Conservation (phyloP, 2,329 filamentous ascomycete genomes). For the Chaetomiaceae sp. region DNA sequence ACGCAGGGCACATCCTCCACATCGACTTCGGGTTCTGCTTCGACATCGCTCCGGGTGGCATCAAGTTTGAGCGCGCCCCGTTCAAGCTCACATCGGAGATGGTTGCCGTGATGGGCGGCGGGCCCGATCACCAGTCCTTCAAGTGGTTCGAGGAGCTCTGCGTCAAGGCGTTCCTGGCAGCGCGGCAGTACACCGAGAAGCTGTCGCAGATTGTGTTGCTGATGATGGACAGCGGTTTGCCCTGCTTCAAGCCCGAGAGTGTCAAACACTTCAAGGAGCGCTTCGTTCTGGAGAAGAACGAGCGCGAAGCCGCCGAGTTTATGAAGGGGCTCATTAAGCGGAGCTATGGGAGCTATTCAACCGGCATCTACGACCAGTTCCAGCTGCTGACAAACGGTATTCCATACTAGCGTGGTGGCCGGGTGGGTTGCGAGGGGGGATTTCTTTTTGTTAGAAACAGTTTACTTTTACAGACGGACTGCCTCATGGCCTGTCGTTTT, state of each 20-base stretch:
- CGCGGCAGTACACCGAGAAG: conserved; percentile 80
- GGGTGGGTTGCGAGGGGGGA: background rate
- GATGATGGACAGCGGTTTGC: conserved; percentile 94
- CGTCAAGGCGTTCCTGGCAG: conserved; percentile 89
- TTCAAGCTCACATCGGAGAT: conserved; percentile 98
- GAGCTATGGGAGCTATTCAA: conserved; percentile 87
- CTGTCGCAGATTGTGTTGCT: conserved; percentile 82
- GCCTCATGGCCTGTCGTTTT: too few relatives aligned
- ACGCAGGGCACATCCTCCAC: conserved; percentile 93
- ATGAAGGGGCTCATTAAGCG: conserved; percentile 86
- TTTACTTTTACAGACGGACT: too few relatives aligned
- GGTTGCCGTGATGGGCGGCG: conserved; percentile 97
- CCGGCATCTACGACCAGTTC: conserved; percentile 95
- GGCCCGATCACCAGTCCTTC: conserved; percentile 78
- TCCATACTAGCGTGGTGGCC: conserved; percentile 59
- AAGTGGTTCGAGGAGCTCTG: conserved; percentile 95
- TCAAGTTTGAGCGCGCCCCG: conserved; percentile 94
- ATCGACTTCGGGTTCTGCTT: conserved; percentile 99
- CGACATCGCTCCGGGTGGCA: conserved; percentile 93
- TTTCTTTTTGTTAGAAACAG: background rate
- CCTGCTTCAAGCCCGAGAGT: conserved; percentile 96
- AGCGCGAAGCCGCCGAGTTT: conserved; percentile 90
- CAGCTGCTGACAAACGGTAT: conserved; percentile 96
- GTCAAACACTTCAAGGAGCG: conserved; percentile 87
- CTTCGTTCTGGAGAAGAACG: conserved; percentile 87